Conservation (phyloP, 768 basidiomycete genomes). For the Lentinus tigrinus region DNA sequence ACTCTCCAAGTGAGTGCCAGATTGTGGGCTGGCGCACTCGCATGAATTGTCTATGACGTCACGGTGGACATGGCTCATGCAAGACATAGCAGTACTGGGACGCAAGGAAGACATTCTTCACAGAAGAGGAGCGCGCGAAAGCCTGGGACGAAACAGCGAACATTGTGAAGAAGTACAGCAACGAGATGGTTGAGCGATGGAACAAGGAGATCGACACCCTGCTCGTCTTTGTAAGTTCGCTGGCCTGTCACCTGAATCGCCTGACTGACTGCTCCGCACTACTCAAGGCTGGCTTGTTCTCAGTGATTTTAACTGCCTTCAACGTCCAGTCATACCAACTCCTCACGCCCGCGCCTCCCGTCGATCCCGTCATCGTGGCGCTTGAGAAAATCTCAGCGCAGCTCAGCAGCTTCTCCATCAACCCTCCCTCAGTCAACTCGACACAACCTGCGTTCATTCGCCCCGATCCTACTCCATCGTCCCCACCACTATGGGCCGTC, state of each 20-base stretch:
- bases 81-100: too few species aligned
- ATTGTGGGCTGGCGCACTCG: too few species aligned
- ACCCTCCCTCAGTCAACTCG: background rate
- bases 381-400: background rate
- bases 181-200: background rate
- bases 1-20: too few species aligned
- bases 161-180: background rate
- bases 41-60: too few species aligned
- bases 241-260: background rate
- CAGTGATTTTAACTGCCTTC: background rate
- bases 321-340: conserved; percentile 1
- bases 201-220: background rate
- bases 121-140: background rate
- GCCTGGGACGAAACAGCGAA: background rate
- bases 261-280: too few species aligned
- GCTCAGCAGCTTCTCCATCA: background rate
- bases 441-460: background rate
- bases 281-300: background rate
- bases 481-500: background rate
- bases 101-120: too few species aligned
- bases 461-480: background rate
- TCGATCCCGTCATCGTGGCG: background rate
- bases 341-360: background rate
- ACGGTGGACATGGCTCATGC: too few species aligned
- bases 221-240: background rate